Evolutionary conservation across 176 grass and related monocot species (phyloP).

Genomic region (Carex cristatella): DNA sequence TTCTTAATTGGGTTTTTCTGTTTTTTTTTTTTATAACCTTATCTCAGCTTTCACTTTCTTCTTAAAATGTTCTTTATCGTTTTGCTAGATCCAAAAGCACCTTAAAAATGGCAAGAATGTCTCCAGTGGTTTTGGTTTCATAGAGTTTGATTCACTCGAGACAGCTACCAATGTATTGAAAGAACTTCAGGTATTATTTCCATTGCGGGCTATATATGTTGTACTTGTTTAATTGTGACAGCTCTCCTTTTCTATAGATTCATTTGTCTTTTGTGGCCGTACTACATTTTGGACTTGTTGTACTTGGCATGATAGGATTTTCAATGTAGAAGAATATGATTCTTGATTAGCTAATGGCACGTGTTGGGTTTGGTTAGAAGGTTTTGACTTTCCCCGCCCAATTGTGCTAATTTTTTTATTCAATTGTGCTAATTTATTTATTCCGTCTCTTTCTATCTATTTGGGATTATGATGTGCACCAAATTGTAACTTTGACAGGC

Average conservation of each 20-base stretch:
- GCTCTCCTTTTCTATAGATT: neutral
- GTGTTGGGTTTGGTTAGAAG: neutral
- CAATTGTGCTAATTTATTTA: neutral
- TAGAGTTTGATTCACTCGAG: constrained; percentile 93
- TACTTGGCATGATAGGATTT: neutral
- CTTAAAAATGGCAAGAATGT: constrained; percentile 83
- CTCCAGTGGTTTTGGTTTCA: constrained; percentile 91
- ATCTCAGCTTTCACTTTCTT: constrained; percentile 20
- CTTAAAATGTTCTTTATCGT: constrained; percentile 8
- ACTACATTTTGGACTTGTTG: neutral
- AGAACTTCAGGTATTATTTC: constrained; percentile 61
- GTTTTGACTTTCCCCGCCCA: neutral
- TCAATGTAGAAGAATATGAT: too few relatives aligned
- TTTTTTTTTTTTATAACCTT: neutral
- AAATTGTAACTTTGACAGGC: neutral
- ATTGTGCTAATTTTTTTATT: neutral
- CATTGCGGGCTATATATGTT: neutral
- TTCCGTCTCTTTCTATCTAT: neutral
- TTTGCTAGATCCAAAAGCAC: constrained; percentile 76
- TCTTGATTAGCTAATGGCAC: neutral
- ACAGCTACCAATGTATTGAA: constrained; percentile 80
- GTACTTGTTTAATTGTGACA: neutral
- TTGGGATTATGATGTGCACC: neutral
- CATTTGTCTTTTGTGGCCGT: neutral
- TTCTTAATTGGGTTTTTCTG: constrained; percentile 8